These are phyloP conservation scores for Fragilariopsis cylindrus DNA, from an alignment of 108 stramenopile species.

Conservation along the genomic window DNA sequence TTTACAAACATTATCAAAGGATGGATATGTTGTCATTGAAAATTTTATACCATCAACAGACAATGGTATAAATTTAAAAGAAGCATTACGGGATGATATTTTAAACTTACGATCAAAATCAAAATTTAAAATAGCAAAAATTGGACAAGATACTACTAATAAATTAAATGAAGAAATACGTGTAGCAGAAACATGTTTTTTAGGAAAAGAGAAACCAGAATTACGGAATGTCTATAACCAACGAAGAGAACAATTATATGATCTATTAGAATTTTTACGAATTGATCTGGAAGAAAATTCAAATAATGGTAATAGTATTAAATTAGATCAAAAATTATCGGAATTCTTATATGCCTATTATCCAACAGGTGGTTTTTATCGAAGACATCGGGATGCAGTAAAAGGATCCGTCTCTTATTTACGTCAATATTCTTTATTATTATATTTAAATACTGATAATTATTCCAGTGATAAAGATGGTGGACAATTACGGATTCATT, in stretches of 20 bases:
- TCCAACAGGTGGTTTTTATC: constrained; percentile 76
- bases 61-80: constrained; percentile 24
- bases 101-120: constrained; percentile 35
- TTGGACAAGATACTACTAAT: constrained; percentile 71
- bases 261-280: constrained; percentile 53
- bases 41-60: constrained; percentile 40
- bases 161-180: constrained; percentile 61
- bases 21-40: constrained; percentile 63
- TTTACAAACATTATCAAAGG: constrained; percentile 38
- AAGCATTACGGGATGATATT: constrained; percentile 61
- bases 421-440: constrained; percentile 61
- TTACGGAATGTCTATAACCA: constrained; percentile 19
- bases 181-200: constrained; percentile 72
- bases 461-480: constrained; percentile 49
- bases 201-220: constrained; percentile 40
- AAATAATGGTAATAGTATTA: not conserved
- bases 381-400: constrained; percentile 74
- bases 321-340: constrained; percentile 40
- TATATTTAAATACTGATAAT: constrained; percentile 56
- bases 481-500: constrained; percentile 66
- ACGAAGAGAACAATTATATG: constrained; percentile 39
- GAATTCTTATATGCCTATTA: constrained; percentile 81
- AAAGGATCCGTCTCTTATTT: constrained; percentile 62
- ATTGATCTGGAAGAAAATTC: constrained; percentile 37
- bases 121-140: constrained; percentile 65